Evolutionary conservation across 768 basidiomycete genomes (phyloP), one percentile per base, ranked within the genome.

Genomic region (Amanita thiersii): DNA sequence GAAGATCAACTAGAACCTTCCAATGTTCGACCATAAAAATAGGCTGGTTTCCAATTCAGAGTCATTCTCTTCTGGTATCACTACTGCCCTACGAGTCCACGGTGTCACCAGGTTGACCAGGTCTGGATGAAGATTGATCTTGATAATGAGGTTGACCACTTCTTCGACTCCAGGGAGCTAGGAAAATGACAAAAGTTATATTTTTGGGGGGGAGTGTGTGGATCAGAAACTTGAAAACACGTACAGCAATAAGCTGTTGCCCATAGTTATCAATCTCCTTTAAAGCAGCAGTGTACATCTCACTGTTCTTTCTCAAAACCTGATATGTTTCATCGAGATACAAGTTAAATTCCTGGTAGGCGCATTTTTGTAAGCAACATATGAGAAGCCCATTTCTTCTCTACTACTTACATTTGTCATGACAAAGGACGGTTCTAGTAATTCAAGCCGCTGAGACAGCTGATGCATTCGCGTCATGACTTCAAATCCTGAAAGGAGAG

Each of bases 21-120:
- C n/a, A n/a, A n/a, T n/a, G n/a, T n/a, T n/a, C n/a, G n/a, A n/a
- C n/a, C n/a, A n/a, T n/a, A n/a, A n/a, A n/a, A n/a, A n/a, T n/a
- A n/a, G n/a, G n/a, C n/a, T n/a, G n/a, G n/a, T n/a, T n/a, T n/a
- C n/a, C n/a, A n/a, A n/a, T n/a, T n/a, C n/a, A n/a, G n/a, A n/a
- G n/a, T n/a, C n/a, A n/a, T n/a, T n/a, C n/a, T n/a, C n/a, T n/a
- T n/a, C n/a, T n/a, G n/a, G n/a, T n/a, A n/a, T n/a, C n/a, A n/a
- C n/a, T n/a, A n/a, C n/a, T n/a, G n/a, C n/a, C n/a, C n/a, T n/a
- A n/a, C n/a, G n/a, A n/a, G n/a, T n/a, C n/a, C n/a, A n/a, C n/a
- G n/a, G n/a, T n/a, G n/a, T n/a, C n/a, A 39, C 37, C 37, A 39
- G 24, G 12, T 39, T 26, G 15, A 24, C 37, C 17, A 39, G 28